Conservation (phyloP, 140 eudicot genomes). For the Anethum foeniculum region DNA sequence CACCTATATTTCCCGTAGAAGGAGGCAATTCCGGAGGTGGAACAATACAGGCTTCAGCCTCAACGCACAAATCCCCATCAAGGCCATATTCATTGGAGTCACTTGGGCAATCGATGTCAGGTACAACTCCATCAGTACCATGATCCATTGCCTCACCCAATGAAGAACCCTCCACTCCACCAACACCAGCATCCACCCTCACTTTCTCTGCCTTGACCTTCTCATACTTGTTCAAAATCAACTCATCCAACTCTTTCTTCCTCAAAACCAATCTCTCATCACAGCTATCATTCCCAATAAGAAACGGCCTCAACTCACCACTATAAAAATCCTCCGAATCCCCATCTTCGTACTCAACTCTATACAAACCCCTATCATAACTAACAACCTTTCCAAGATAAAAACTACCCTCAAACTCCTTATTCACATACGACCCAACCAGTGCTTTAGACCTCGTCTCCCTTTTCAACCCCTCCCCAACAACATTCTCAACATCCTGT, state of each 20-base stretch:
- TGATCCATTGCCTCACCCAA: constrained; percentile 16
- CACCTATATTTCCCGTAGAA: constrained; percentile 78
- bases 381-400: constrained; percentile 64
- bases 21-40: constrained; percentile 70
- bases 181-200: constrained; percentile 17
- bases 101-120: constrained; percentile 35
- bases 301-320: constrained; percentile 46
- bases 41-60: constrained; percentile 40
- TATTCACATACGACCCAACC: constrained; percentile 74
- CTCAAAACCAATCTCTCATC: constrained; percentile 38
- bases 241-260: constrained; percentile 47
- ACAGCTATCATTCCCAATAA: constrained; percentile 44
- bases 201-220: constrained; percentile 15
- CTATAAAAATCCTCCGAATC: constrained; percentile 90
- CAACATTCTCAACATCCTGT: constrained; percentile 19
- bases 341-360: constrained; percentile 90
- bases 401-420: constrained; percentile 72
- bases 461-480: constrained; percentile 23
- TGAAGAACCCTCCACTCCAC: constrained; percentile 27
- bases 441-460: constrained; percentile 33
- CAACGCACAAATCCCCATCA: constrained; percentile 27
- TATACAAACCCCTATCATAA: constrained; percentile 72
- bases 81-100: constrained; percentile 46
- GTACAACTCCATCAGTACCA: constrained; percentile 28
- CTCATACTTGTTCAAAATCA: constrained; percentile 31